Evolutionary conservation across 345 rosid genomes (phyloP).

Genomic region (Arabidopsis thaliana): DNA sequence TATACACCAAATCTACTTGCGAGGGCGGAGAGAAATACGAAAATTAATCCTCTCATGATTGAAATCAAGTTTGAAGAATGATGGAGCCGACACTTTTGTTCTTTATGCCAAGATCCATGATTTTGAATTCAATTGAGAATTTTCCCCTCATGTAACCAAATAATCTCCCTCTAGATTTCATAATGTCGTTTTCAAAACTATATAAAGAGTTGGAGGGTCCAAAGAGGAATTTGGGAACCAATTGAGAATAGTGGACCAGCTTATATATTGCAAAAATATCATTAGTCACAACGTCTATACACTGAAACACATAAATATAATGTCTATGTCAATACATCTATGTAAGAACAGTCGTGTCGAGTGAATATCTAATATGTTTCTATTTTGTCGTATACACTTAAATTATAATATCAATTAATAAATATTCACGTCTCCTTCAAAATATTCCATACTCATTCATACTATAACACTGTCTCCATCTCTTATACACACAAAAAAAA

Average conservation of each 20-base stretch:
- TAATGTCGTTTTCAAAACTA: too few species aligned
- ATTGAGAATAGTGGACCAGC: not conserved
- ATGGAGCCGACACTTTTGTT: too few species aligned
- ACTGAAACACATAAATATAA: not conserved
- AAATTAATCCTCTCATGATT: too few species aligned
- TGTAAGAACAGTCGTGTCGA: not conserved
- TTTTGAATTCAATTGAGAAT: too few species aligned
- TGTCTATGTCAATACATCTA: not conserved
- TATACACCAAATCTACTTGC: too few species aligned
- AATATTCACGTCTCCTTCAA: constrained; percentile 18
- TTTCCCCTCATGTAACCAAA: too few species aligned
- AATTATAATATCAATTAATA: constrained; percentile 10
- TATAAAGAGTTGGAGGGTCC: too few species aligned
- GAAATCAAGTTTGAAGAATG: too few species aligned
- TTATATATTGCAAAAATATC: not conserved
- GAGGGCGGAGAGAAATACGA: too few species aligned
- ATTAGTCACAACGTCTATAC: not conserved
- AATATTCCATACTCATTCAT: constrained; percentile 5
- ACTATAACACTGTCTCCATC: constrained; percentile 1
- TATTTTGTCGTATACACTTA: constrained; percentile 17
- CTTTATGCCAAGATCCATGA: too few species aligned
- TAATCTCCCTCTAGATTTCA: too few species aligned
- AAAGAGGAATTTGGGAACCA: not conserved
- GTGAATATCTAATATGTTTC: not conserved
- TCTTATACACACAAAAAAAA: not conserved